Base-by-base conservation (phyloP, 306 rosid genomes). In the Begonia masoniana region DNA sequence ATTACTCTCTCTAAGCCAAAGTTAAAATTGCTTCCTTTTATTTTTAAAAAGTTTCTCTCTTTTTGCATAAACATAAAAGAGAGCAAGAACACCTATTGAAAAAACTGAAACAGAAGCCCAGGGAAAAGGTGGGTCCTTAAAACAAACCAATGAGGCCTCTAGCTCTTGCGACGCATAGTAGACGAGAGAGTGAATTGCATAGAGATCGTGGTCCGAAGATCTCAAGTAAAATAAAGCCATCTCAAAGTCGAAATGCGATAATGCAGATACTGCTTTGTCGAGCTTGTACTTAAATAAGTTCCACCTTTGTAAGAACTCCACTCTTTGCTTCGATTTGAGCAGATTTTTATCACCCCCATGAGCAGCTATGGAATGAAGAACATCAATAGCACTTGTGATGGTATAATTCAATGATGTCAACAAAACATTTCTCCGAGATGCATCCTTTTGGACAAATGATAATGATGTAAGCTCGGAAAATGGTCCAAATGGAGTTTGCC, bases 401-500 rank as follows among this genome's bases (percentile, higher is more conserved):
- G 81, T 81, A 60, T 70, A 64, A 78, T 92, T 83, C 66, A 92
- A 58, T 2, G 88, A 53, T 7, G 99, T 83, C 82, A 92, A 76
- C 23, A 92, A 70, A 68, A 77, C 64, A 53, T 87, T 92, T 68
- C 99, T 83, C 71, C 74, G 69, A 1, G 95, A 96, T 52, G 99
- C 96, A 67, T 92, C 99, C 68, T 79, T 92, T 84, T 86, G 99
- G 66, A 71, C 95, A 19, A 92, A 92, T 10, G 99, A 83, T 63
- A 92, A 62, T 0, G 95, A 63, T 10, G 75, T 59, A 55, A 66
- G 45, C 71, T 81, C 84, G 3, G 99, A 86, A 67, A 92, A 92
- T 0, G 99, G 99, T 51, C 99, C 99, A 10, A 92, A 92, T 0
- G 99, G 99, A 13, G 99, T 92, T 69, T 83, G 96, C 62, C 99